Percentiles rank a stretch among this genome's conserved stretches.
phyloP scores from a whole-genome alignment of 257 asterid species.

The Handroanthus guayacan region DNA sequence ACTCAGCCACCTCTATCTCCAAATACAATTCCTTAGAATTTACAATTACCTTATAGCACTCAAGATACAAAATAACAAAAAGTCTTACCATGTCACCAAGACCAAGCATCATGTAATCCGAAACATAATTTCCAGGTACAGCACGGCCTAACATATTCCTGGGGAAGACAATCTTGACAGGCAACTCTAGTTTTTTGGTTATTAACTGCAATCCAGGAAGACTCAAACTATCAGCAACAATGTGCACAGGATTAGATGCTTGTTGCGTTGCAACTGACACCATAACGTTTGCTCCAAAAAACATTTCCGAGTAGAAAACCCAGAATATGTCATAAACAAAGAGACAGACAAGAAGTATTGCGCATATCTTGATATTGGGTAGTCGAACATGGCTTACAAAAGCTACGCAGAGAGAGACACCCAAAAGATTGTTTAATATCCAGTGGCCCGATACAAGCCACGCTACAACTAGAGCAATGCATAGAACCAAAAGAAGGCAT shows the following conservation, averaged over 20 bases:
- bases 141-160: constrained; percentile 68
- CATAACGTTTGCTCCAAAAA: constrained; percentile 82
- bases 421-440: constrained; percentile 75
- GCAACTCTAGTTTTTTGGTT: constrained; percentile 73
- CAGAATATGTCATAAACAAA: constrained; percentile 79
- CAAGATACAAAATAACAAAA: constrained; percentile 24
- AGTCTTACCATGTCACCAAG: constrained; percentile 81
- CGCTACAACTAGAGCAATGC: constrained; percentile 52
- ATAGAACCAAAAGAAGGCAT: constrained; percentile 52
- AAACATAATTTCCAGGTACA: constrained; percentile 63
- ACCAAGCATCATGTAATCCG: constrained; percentile 84
- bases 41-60: background rate
- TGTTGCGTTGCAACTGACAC: constrained; percentile 82
- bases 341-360: constrained; percentile 70
- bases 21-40: background rate
- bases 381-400: constrained; percentile 86
- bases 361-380: constrained; percentile 80
- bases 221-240: constrained; percentile 71
- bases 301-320: constrained; percentile 80
- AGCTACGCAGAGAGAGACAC: constrained; percentile 76
- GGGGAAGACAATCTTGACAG: constrained; percentile 82
- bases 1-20: background rate
- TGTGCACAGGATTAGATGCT: constrained; percentile 76
- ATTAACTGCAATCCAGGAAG: constrained; percentile 82
- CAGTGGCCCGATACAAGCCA: constrained; percentile 83